Base-by-base conservation (phyloP, 2,329 filamentous ascomycete genomes). In the Leptographium lundbergii region DNA sequence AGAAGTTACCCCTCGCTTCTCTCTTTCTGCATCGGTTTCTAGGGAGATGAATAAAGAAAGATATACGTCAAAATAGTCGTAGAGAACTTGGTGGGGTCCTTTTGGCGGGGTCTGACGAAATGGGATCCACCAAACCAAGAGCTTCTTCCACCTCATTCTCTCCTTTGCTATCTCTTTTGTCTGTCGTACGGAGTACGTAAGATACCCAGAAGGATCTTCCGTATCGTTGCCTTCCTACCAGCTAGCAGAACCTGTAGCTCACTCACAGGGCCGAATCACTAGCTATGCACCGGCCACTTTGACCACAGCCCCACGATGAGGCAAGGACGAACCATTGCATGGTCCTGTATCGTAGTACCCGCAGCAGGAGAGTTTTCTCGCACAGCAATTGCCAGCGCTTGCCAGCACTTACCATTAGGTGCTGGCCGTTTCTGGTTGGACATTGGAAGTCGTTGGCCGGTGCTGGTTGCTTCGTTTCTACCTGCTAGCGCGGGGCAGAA, bases 101-200 rank as follows among this genome's bases (percentile, higher is more conserved):
- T 22, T 36, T 57, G 45, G 55, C n/a, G 54, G 55, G 55, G 42
- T 36, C 24, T 24, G n/a, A 24, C 36, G 36, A 36, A 42, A 56
- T 22, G 24, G 45, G 54, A 50, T 32, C 55, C 55, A 57, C 45
- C 42, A 24, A 56, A 57, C n/a, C 27, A 48, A 27, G 27, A 50
- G 42, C 55, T 57, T 50, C 45, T 57, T 57, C 55, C 19, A 57
- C 45, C 45, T 57, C 42, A 17, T 57, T 57, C 55, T 50, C 27
- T 34, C 19, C 10, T 56, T 5, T 22, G 14, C 39, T 34, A 19
- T 52, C 27, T 24, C 50, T 17, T 32, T 52, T 22, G 25, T n/a
- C 34, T 34, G 10, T 9, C n/a, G 52, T 17, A 19, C 27, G 19
- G 10, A 29, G 52, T 17, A 19, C 27, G 19, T 22, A 29, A 32